These are phyloP conservation scores for Phytophthora cactorum DNA, from an alignment of 352 stramenopile genomes.

Conservation along the genomic window DNA sequence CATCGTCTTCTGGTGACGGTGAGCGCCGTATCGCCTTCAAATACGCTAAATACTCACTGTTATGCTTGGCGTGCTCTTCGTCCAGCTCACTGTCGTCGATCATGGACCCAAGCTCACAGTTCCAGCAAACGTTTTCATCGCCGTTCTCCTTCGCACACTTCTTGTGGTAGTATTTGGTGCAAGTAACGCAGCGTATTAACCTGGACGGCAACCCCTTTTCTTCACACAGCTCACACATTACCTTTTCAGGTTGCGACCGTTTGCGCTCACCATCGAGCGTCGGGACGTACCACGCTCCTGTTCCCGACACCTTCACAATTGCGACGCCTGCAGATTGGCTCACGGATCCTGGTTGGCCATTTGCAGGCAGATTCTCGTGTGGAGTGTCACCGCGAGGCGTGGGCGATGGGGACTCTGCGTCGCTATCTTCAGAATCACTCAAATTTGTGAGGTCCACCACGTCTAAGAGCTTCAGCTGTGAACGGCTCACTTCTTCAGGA, in stretches of 20 bases:
- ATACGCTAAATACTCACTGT: constrained; percentile 54
- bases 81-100: constrained; percentile 83
- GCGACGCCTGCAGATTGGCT: background rate
- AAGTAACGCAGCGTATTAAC: constrained; percentile 53
- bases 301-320: constrained; percentile 9
- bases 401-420: constrained; percentile 29
- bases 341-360: background rate
- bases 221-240: constrained; percentile 64
- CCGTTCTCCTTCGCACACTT: constrained; percentile 75
- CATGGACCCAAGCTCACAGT: constrained; percentile 73
- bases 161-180: constrained; percentile 76
- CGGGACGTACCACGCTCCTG: constrained; percentile 23
- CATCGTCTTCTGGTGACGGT: constrained; percentile 12
- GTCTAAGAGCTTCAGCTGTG: constrained; percentile 50
- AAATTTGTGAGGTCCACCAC: constrained; percentile 71
- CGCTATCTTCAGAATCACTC: constrained; percentile 56
- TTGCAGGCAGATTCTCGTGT: background rate
- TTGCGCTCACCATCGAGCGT: constrained; percentile 31
- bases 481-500: constrained; percentile 42
- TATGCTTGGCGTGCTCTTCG: constrained; percentile 50
- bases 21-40: constrained; percentile 49
- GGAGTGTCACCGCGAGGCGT: constrained; percentile 10
- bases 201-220: constrained; percentile 43
- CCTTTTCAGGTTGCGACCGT: constrained; percentile 45
- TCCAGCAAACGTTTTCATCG: constrained; percentile 75